phyloP scores from a whole-genome alignment of 2,329 filamentous ascomycete species.

The Penicillium glabrum region DNA sequence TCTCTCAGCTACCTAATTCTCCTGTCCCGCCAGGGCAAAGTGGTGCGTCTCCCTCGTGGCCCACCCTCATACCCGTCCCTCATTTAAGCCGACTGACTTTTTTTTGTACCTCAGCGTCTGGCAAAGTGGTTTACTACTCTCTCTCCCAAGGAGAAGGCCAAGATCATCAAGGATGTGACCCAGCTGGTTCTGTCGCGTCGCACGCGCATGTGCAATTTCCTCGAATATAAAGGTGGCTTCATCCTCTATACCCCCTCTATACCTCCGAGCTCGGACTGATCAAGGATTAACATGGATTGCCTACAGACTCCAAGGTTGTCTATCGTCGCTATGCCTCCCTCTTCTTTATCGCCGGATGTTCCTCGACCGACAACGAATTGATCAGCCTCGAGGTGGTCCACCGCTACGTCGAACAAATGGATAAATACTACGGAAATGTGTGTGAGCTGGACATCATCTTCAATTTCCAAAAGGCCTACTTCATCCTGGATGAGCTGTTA shows the following conservation, averaged over 20 bases:
- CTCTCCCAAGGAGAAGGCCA: constrained; percentile 97
- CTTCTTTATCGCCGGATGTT: constrained; percentile 98
- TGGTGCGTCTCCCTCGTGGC: constrained; percentile 64
- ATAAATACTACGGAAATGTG: constrained; percentile 99
- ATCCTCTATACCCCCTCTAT: background rate
- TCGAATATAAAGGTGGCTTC: constrained; percentile 89
- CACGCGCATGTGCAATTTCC: constrained; percentile 99
- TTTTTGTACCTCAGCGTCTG: constrained; percentile 66
- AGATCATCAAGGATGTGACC: constrained; percentile 99
- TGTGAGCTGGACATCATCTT: constrained; percentile 99
- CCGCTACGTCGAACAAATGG: constrained; percentile 99
- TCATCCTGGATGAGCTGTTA: constrained; percentile 94
- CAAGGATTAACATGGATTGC: background rate
- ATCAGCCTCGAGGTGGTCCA: constrained; percentile 99
- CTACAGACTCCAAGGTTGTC: constrained; percentile 90
- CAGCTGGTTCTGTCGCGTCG: constrained; percentile 93
- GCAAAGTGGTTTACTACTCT: constrained; percentile 99
- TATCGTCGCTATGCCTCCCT: constrained; percentile 98
- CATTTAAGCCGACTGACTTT: constrained; percentile 28
- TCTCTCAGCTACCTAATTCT: constrained; percentile 85
- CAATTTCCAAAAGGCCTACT: constrained; percentile 99
- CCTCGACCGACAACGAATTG: constrained; percentile 95
- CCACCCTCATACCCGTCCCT: constrained; percentile 35
- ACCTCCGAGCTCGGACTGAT: background rate
- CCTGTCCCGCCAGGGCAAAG: constrained; percentile 97